These are phyloP conservation scores for Blepharisma stoltei DNA, from an alignment of 73 alveolate species.

Conservation along the genomic window DNA sequence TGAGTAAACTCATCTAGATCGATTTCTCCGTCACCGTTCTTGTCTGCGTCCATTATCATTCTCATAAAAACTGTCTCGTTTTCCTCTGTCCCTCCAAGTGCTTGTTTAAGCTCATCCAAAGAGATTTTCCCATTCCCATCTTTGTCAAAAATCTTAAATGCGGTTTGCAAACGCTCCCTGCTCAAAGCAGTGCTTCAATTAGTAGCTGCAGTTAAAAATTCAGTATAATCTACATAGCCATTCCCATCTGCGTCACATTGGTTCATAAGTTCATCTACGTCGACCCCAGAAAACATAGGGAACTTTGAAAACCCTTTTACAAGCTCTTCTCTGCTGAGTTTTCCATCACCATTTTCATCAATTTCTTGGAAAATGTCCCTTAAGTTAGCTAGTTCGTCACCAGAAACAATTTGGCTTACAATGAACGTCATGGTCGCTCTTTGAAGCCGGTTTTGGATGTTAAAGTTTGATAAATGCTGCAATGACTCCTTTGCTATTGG, in stretches of 20 bases:
- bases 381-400: slow-evolving; percentile 46
- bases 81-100: slow-evolving; percentile 43
- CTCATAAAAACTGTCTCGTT: slow-evolving; percentile 42
- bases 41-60: slow-evolving; percentile 43
- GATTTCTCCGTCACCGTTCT: slow-evolving; percentile 57
- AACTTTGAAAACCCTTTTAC: slow-evolving; percentile 21
- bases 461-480: slow-evolving; percentile 37
- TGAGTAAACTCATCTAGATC: slow-evolving; percentile 39
- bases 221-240: slow-evolving; percentile 60
- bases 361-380: slow-evolving; percentile 35
- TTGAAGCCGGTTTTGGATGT: slow-evolving; percentile 29
- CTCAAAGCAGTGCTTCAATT: slow-evolving; percentile 33
- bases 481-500: not conserved
- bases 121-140: slow-evolving; percentile 56
- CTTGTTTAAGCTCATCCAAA: slow-evolving; percentile 38
- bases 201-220: slow-evolving; percentile 48
- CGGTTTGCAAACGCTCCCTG: slow-evolving; percentile 36
- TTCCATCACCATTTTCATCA: slow-evolving; percentile 57
- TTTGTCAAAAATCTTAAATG: slow-evolving; percentile 53
- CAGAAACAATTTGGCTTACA: slow-evolving; percentile 39
- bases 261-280: slow-evolving; percentile 43
- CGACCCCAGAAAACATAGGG: slow-evolving; percentile 32
- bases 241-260: slow-evolving; percentile 46
- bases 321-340: slow-evolving; percentile 52
- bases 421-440: slow-evolving; percentile 65